Conservation (phyloP, 1,139 yeast species). For the Wickerhamomyces sp. region DNA sequence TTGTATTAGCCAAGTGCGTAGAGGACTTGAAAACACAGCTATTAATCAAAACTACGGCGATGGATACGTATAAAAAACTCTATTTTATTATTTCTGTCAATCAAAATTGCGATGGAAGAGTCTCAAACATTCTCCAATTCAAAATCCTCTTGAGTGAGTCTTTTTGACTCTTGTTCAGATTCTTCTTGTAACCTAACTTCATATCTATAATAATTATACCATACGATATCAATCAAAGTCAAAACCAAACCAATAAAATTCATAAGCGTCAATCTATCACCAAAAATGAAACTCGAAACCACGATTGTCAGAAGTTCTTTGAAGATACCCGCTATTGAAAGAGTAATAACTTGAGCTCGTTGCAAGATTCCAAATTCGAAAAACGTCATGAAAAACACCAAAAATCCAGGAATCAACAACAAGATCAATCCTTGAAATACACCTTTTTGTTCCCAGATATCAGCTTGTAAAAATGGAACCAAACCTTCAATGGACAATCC, state of each 20-base stretch:
- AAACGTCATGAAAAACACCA: conserved; percentile 87
- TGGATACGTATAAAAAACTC: too few relatives aligned
- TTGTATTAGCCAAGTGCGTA: too few relatives aligned
- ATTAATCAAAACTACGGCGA: too few relatives aligned
- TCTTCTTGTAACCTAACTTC: conserved; percentile 24
- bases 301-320: conserved; percentile 83
- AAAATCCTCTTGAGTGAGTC: conserved; percentile 4
- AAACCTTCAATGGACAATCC: conserved; percentile 70
- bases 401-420: conserved; percentile 72
- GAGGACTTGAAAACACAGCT: too few relatives aligned
- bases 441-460: conserved; percentile 62
- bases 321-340: conserved; percentile 87
- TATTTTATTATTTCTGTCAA: too few relatives aligned
- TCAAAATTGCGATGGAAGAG: too few relatives aligned
- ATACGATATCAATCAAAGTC: conserved; percentile 72
- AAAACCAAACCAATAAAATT: conserved; percentile 73
- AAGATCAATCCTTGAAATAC: conserved; percentile 47
- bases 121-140: conserved; percentile 10
- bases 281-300: conserved; percentile 65
- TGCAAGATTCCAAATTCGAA: conserved; percentile 82
- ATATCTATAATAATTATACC: conserved; percentile 70
- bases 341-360: conserved; percentile 78
- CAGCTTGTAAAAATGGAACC: conserved; percentile 41
- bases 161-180: conserved; percentile 3
- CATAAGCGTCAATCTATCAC: conserved; percentile 61